A percentile compares a stretch with the other conserved stretches of the same genome.
Evolutionary conservation across 805 yeast genomes (phyloP).

Genomic region (Kodamaea leandrae): DNA sequence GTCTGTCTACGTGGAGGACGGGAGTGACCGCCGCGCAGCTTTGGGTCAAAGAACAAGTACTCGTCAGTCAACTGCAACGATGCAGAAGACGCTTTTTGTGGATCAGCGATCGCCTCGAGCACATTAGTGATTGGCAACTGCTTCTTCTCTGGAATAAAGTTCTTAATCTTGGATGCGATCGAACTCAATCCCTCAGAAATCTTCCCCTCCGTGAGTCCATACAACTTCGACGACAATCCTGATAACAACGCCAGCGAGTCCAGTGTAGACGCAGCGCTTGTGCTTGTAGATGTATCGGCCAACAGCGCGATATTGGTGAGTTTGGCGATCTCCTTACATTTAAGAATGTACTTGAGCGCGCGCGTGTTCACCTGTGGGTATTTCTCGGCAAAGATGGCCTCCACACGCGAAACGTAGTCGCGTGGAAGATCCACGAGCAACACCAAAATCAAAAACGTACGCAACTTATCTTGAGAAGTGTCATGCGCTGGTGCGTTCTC

Average conservation of each 20-base stretch:
- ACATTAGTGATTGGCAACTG: conserved; percentile 86
- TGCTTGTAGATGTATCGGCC: conserved; percentile 27
- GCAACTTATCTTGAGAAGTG: conserved; percentile 72
- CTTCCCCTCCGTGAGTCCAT: conserved; percentile 79
- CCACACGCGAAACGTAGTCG: conserved; percentile 50
- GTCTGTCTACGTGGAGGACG: conserved; percentile 83
- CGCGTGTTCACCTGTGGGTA: conserved; percentile 55
- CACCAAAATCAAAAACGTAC: conserved; percentile 82
- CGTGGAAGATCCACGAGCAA: conserved; percentile 40
- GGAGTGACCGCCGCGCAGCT: conserved; percentile 84
- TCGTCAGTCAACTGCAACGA: conserved; percentile 80
- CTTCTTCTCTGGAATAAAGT: conserved; percentile 81
- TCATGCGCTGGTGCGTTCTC: conserved; percentile 53
- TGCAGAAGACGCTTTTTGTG: conserved; percentile 57
- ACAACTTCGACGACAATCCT: conserved; percentile 71
- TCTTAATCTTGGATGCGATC: conserved; percentile 82
- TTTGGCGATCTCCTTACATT: conserved; percentile 74
- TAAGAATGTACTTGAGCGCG: conserved; percentile 71
- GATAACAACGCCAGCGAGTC: conserved; percentile 61
- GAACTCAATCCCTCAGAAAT: conserved; percentile 88
- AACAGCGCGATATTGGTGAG: conserved; percentile 27
- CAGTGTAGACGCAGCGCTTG: conserved; percentile 25
- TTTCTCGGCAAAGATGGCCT: conserved; percentile 51
- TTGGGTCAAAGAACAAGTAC: conserved; percentile 87
- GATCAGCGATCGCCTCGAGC: conserved; percentile 90